Conservation (phyloP, 345 rosid species). For the Cochlearia excelsa region DNA sequence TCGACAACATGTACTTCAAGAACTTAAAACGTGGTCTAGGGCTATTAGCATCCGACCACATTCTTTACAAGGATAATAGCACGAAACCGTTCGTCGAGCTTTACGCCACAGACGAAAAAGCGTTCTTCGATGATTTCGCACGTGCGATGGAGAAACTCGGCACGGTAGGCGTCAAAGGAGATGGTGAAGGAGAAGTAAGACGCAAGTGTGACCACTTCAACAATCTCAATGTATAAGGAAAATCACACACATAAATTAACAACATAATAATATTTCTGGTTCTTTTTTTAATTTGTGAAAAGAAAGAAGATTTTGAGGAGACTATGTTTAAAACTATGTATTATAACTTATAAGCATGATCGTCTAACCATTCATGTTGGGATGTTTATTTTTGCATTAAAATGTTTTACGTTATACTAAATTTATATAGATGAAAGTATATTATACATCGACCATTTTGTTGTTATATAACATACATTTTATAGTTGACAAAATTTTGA, state of each 20-base stretch:
- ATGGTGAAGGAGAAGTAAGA: slow-evolving; percentile 48
- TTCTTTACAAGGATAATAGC: slow-evolving; percentile 31
- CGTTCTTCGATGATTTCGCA: slow-evolving; percentile 46
- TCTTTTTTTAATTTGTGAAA: too few species aligned
- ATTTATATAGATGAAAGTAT: too few species aligned
- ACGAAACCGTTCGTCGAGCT: slow-evolving; percentile 40
- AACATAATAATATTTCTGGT: too few species aligned
- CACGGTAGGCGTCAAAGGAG: slow-evolving; percentile 38
- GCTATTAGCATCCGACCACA: slow-evolving; percentile 39
- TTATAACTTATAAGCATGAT: too few species aligned
- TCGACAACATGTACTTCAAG: slow-evolving; percentile 38
- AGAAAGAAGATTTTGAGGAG: too few species aligned
- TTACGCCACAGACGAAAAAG: slow-evolving; percentile 42
- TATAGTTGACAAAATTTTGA: too few species aligned
- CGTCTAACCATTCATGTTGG: too few species aligned
- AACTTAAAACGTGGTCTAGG: slow-evolving; percentile 48
- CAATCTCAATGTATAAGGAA: slow-evolving; percentile 24
- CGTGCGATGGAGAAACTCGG: slow-evolving; percentile 53
- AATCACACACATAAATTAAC: neutral
- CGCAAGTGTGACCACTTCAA: slow-evolving; percentile 52
- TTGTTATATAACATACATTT: too few species aligned
- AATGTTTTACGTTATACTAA: too few species aligned
- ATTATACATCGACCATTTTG: too few species aligned
- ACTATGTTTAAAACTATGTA: neutral
- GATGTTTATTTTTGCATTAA: too few species aligned